Base-by-base conservation (phyloP, 2,329 filamentous ascomycete species). In the Aspergillus neoniger region DNA sequence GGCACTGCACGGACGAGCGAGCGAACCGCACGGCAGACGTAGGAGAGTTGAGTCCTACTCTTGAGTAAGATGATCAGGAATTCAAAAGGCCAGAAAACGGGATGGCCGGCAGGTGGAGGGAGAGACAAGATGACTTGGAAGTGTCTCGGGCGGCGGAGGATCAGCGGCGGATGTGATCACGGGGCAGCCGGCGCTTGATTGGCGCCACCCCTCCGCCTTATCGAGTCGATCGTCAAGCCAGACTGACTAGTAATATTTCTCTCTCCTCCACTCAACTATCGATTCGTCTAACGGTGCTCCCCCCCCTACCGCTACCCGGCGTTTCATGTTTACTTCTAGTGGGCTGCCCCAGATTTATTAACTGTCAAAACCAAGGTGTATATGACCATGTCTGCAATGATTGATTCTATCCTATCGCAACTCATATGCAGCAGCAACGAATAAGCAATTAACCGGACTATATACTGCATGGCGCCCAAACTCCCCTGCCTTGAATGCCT, bases 121-220 rank as follows among this genome's bases (percentile, higher is more conserved):
- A 23, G 58, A 60, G 48, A 25, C 25, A 50, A 12, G 47, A n/a
- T 30, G 47, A 50, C 47, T 55, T 43, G 25, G 23, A 43, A 52
- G 9, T 17, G 28, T 14, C 12, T 36, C 39, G 36, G 23, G 19
- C 43, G 53, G 63, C 51, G 57, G 59, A 61, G 56, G 51, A 51
- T 32, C 47, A 43, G 50, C 52, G 23, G n/a, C 21, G 32, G 47
- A n/a, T 54, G 53, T 51, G 62, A 60, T 67, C 65, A 67, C 65
- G 63, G 62, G 65, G 63, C 50, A 32, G 28, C n/a, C 48, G 44
- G 38, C 25, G 14, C 30, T 58, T 58, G 65, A 65, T 62, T 60
- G 61, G 62, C 25, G 15, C 25, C 44, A 21, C n/a, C 38, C 32
- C 15, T 44, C 53, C 8, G 53, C 53, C 53, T 25, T 55, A 55